phyloP scores from a whole-genome alignment of 805 yeast genomes.

The Candida ortonii region DNA sequence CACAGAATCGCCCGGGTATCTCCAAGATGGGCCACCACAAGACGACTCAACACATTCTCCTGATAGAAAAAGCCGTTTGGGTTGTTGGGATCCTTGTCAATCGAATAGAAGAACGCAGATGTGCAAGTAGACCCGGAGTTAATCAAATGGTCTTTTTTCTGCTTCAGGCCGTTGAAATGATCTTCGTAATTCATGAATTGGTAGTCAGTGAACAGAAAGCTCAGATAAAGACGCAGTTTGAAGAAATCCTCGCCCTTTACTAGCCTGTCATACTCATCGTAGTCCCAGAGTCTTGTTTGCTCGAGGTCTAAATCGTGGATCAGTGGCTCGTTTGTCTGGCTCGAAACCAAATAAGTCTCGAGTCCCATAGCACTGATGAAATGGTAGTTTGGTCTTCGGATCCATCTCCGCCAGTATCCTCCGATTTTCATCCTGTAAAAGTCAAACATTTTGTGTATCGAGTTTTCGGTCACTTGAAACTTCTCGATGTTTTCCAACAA shows the following conservation, averaged over 20 bases:
- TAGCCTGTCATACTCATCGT: conserved; percentile 15
- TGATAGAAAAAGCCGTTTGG: conserved; percentile 53
- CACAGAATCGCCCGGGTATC: conserved; percentile 87
- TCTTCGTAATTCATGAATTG: conserved; percentile 43
- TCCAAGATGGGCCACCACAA: conserved; percentile 87
- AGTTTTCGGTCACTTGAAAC: conserved; percentile 34
- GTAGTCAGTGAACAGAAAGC: conserved; percentile 66
- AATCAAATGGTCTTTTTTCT: conserved; percentile 12
- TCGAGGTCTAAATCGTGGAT: conserved; percentile 12
- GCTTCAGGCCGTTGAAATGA: conserved; percentile 14
- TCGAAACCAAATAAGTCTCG: conserved; percentile 9
- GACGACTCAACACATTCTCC: conserved; percentile 59
- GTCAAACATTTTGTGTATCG: conserved; percentile 42
- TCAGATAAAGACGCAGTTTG: conserved; percentile 55
- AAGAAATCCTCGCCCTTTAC: conserved; percentile 50
- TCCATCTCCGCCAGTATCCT: conserved; percentile 85
- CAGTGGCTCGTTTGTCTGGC: conserved; percentile 7
- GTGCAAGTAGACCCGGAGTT: conserved; percentile 39
- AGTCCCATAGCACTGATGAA: conserved; percentile 23
- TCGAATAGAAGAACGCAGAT: conserved; percentile 30
- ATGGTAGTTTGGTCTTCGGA: conserved; percentile 36
- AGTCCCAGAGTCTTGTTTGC: conserved; percentile 14
- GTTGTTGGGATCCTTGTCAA: conserved; percentile 28
- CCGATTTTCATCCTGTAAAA: conserved; percentile 62
- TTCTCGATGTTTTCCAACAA: conserved; percentile 54